These are phyloP conservation scores for Boletus reticulatus DNA, from an alignment of 768 basidiomycete species.

Conservation along the genomic window DNA sequence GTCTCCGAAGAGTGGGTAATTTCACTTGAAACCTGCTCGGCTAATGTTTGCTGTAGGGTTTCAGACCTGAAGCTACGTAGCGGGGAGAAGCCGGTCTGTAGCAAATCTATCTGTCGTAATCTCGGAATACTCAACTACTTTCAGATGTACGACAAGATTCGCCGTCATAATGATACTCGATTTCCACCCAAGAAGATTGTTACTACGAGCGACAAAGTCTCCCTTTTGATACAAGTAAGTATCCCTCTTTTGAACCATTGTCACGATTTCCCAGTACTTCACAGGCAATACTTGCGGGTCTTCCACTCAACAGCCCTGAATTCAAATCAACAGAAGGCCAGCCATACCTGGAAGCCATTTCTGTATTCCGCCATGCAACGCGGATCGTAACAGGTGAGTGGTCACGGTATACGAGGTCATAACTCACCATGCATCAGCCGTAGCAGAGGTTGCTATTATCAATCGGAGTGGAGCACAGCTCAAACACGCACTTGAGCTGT, in stretches of 20 bases:
- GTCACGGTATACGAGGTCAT: neutral
- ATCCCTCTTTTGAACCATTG: neutral
- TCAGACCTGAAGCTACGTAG: constrained; percentile 64
- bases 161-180: constrained; percentile 73
- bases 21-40: neutral
- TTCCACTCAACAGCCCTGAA: constrained; percentile 66
- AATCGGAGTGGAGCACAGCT: constrained; percentile 64
- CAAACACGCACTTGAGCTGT: constrained; percentile 77
- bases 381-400: constrained; percentile 72
- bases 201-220: constrained; percentile 72
- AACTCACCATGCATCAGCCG: constrained; percentile 43
- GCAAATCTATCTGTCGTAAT: neutral
- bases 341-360: constrained; percentile 64
- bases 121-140: neutral
- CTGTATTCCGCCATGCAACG: constrained; percentile 70
- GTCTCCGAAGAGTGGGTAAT: constrained; percentile 60
- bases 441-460: constrained; percentile 73
- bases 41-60: constrained; percentile 45
- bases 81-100: constrained; percentile 69
- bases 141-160: constrained; percentile 64
- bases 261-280: constrained; percentile 4
- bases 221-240: constrained; percentile 73
- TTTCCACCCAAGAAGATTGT: constrained; percentile 71
- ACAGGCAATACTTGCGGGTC: constrained; percentile 70
- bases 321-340: constrained; percentile 72